Base-by-base conservation (phyloP, 106 monocot genomes). In the Acorus calamus region DNA sequence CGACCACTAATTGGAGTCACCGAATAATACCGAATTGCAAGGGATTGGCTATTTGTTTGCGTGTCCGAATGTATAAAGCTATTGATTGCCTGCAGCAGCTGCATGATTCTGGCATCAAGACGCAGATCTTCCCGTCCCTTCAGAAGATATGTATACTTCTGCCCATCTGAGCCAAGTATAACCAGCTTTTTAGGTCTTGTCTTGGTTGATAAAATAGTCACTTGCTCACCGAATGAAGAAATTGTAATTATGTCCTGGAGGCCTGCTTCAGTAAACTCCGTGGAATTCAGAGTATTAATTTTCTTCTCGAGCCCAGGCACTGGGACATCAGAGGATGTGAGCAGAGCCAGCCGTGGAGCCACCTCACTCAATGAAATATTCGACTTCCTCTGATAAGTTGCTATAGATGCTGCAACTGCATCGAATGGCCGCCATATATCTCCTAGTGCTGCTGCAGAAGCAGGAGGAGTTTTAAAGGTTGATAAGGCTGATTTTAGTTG, bases 51-150 rank as follows among this genome's bases (percentile, higher is more conserved):
- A 48, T 42, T 56, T 44, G 79, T 73, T 66, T 86, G 72, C 68
- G 53, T 44, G 43, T 60, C 85, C 64, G 92, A 86, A 58, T 60
- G 42, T 13, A 92, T 49, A 61, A 88, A 83, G 64, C 81, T 67
- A 57, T 98, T 86, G 69, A 92, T 61, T 73, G 88, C 83, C 75
- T 87, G 88, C 49, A 98, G 60, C 59, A 98, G 66, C 66, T 98
- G 98, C 98, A 98, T 98, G 44, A 98, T 86, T 71, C 92, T 80
- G 28, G 98, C 87, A 88, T 98, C 98, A 66, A 98, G 92, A 14
- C 98, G 87, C 65, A 98, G 80, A 79, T 98, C 98, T 72, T 98
- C 98, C 59, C 91, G 78, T 12, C 98, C 98, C 63, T 98, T 98
- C 59, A 98, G 88, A 79, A 98, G 98, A 69, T 98, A 98, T 0